These are phyloP conservation scores for Acacia acuminata DNA, from an alignment of 306 rosid genomes.

Conservation along the genomic window DNA sequence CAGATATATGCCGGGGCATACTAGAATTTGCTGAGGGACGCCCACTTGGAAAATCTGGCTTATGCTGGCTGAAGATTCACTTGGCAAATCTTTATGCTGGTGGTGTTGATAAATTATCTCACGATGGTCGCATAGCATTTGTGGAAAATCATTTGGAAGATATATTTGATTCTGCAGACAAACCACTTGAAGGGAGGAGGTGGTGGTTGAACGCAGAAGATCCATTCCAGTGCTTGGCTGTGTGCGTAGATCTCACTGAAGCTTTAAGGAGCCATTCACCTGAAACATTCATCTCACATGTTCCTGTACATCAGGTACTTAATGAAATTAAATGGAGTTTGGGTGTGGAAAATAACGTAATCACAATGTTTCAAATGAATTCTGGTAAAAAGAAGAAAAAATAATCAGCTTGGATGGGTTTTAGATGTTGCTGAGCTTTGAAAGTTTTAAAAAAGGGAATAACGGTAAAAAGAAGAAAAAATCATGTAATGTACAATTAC, in stretches of 20 bases:
- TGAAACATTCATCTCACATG: constrained; percentile 78
- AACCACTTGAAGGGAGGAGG: constrained; percentile 84
- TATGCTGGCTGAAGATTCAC: constrained; percentile 90
- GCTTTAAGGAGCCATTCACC: constrained; percentile 84
- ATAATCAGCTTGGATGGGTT: neutral
- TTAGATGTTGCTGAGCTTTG: neutral
- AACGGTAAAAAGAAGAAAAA: neutral
- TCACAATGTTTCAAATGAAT: neutral
- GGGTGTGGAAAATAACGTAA: constrained; percentile 1
- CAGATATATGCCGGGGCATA: constrained; percentile 89
- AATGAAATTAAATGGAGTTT: constrained; percentile 19
- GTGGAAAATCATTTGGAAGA: constrained; percentile 83
- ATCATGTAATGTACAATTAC: neutral
- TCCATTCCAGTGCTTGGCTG: constrained; percentile 96
- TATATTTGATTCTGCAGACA: constrained; percentile 91
- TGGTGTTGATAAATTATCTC: constrained; percentile 94
- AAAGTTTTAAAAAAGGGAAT: neutral
- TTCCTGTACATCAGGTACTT: constrained; percentile 95
- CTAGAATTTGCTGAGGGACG: constrained; percentile 95
- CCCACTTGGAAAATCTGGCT: constrained; percentile 82
- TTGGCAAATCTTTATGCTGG: constrained; percentile 90
- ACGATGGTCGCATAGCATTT: constrained; percentile 76
- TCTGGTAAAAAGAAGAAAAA: neutral
- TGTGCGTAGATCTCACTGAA: constrained; percentile 72
- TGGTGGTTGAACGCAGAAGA: constrained; percentile 99